Evolutionary conservation across 202 grass and related monocot species (phyloP).

Genomic region (Setaria italica): DNA sequence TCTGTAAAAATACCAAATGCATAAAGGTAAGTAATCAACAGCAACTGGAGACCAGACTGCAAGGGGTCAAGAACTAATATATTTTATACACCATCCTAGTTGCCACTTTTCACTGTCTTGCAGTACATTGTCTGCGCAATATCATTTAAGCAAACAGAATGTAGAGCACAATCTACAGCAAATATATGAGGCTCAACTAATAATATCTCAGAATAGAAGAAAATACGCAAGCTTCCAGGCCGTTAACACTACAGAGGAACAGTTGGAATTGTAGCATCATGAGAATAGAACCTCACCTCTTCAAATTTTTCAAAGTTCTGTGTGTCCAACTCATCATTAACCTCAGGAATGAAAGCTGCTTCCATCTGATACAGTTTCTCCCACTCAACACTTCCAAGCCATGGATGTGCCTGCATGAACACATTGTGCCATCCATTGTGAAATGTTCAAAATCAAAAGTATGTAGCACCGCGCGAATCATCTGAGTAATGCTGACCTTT

Average conservation of each 20-base stretch:
- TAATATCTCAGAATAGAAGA: slow-evolving; percentile 2
- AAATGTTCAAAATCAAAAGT: slow-evolving; percentile 7
- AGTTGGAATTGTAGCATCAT: background rate
- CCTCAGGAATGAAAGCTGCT: slow-evolving; percentile 88
- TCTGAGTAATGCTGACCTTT: slow-evolving; percentile 53
- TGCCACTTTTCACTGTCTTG: background rate
- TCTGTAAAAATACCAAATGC: slow-evolving; percentile 51
- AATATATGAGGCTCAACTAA: background rate
- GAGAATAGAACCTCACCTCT: slow-evolving; percentile 58
- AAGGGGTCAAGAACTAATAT: slow-evolving; percentile 27
- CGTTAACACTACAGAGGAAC: slow-evolving; percentile 6
- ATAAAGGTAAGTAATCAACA: slow-evolving; percentile 30
- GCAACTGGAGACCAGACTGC: background rate
- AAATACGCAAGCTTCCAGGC: background rate
- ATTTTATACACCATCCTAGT: slow-evolving; percentile 26
- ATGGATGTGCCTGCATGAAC: slow-evolving; percentile 76
- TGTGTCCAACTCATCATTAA: slow-evolving; percentile 90
- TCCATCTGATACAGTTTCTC: slow-evolving; percentile 87
- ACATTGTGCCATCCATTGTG: background rate
- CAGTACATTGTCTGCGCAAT: slow-evolving; percentile 20
- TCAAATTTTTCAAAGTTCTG: slow-evolving; percentile 96
- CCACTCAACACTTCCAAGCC: slow-evolving; percentile 82
- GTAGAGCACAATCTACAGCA: background rate
- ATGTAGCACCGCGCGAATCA: slow-evolving; percentile 3
- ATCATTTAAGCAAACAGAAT: background rate